These are phyloP conservation scores for Prunus yedoensis DNA, from an alignment of 331 rosid species.

Conservation along the genomic window DNA sequence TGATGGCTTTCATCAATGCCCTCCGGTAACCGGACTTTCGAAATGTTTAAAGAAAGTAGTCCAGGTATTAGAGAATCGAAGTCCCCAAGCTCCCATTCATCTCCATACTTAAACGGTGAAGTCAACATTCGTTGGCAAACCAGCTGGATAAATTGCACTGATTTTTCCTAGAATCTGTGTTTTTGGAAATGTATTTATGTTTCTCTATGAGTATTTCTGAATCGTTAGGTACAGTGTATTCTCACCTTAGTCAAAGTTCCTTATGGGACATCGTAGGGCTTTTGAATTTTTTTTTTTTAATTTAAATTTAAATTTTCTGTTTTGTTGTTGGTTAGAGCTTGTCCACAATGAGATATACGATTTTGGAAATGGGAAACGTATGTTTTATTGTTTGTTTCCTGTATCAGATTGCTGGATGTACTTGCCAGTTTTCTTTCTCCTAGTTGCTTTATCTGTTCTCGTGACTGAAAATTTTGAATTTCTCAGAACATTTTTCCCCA, in stretches of 20 bases:
- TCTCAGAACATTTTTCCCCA: no score
- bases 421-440: no score
- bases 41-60: slow-evolving; percentile 1
- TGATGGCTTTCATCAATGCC: slow-evolving; percentile 80
- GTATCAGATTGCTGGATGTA: no score
- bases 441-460: no score
- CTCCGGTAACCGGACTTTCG: slow-evolving; percentile 42
- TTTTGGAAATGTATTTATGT: background rate
- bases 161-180: background rate
- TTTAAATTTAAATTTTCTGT: no score
- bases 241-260: background rate
- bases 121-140: slow-evolving; percentile 30
- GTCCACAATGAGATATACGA: background rate
- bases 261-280: background rate
- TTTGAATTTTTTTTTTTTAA: background rate
- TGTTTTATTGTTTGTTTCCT: background rate
- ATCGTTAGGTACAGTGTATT: background rate
- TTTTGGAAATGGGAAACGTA: background rate
- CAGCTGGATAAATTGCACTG: background rate
- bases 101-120: background rate
- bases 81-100: background rate
- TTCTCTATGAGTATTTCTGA: background rate
- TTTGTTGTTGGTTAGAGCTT: background rate
- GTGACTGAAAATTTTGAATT: no score
- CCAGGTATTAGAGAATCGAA: background rate